These are phyloP conservation scores for Gymnopilus junonius DNA, from an alignment of 768 basidiomycete genomes.

Conservation along the genomic window DNA sequence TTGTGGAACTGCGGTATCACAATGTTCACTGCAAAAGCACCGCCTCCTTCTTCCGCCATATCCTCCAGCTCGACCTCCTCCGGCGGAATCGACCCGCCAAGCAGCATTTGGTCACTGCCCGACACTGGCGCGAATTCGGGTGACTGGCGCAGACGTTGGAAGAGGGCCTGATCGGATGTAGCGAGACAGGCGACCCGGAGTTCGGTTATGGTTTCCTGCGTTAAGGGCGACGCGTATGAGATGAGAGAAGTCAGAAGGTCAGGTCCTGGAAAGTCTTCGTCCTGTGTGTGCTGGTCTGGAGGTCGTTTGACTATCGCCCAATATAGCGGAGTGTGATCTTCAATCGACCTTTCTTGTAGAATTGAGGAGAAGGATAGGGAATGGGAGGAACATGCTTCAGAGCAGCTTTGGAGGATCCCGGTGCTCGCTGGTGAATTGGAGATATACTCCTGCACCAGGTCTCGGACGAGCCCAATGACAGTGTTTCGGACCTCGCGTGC, in stretches of 20 bases:
- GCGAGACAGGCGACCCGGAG: slow-evolving; percentile 70
- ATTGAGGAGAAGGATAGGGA: slow-evolving; percentile 54
- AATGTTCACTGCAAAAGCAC: slow-evolving; percentile 58
- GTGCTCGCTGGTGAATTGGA: slow-evolving; percentile 32
- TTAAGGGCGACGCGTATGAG: slow-evolving; percentile 51
- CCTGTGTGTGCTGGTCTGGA: slow-evolving; percentile 19
- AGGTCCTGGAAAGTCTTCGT: slow-evolving; percentile 24
- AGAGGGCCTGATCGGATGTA: slow-evolving; percentile 62
- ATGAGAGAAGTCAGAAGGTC: slow-evolving; percentile 57
- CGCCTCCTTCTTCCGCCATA: slow-evolving; percentile 49
- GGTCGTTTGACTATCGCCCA: slow-evolving; percentile 72
- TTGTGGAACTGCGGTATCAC: slow-evolving; percentile 65
- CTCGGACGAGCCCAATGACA: slow-evolving; percentile 58
- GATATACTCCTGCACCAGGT: slow-evolving; percentile 50
- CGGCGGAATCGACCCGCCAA: slow-evolving; percentile 44
- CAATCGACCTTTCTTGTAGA: slow-evolving; percentile 67
- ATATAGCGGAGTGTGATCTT: slow-evolving; percentile 68
- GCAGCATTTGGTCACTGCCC: slow-evolving; percentile 56
- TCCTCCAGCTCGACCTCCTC: slow-evolving; percentile 65
- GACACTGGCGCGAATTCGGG: slow-evolving; percentile 54
- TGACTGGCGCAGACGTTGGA: slow-evolving; percentile 59
- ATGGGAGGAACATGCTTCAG: slow-evolving; percentile 58
- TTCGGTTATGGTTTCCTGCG: slow-evolving; percentile 52
- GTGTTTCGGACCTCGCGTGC: slow-evolving; percentile 57
- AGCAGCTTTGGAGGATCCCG: slow-evolving; percentile 64